Evolutionary conservation across 2,329 filamentous ascomycete genomes (phyloP).

Genomic region (Alternaria dauci): DNA sequence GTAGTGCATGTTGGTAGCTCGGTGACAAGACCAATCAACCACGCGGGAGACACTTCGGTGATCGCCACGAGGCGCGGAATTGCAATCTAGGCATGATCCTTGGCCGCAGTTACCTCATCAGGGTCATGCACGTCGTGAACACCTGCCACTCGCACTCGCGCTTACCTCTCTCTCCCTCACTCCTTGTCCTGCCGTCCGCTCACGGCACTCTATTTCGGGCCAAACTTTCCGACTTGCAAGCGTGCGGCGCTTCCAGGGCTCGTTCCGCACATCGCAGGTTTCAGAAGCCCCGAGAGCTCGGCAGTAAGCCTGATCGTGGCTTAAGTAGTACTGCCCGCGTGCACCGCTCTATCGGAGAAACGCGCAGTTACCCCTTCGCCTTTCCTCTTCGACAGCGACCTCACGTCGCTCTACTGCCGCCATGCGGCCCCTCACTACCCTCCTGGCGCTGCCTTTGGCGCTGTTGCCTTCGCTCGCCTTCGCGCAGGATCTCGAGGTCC

Average conservation of each 20-base stretch:
- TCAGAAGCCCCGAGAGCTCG: conserved; percentile 21
- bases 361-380: conserved; percentile 1
- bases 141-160: conserved; percentile 1
- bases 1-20: conserved; percentile 10
- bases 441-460: conserved; percentile 34
- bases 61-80: conserved; percentile 9
- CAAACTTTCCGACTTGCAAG: conserved; percentile 8
- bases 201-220: conserved; percentile 1
- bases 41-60: conserved; percentile 1
- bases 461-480: conserved; percentile 32
- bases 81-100: conserved; percentile 3
- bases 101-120: conserved; percentile 9
- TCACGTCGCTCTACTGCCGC: conserved; percentile 16
- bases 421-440: conserved; percentile 41
- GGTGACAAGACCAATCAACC: conserved; percentile 4
- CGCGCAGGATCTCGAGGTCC: conserved; percentile 50
- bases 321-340: conserved; percentile 9
- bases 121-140: conserved; percentile 13
- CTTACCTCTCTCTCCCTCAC: background rate
- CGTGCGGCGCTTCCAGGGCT: conserved; percentile 12
- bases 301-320: conserved; percentile 17
- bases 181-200: background rate
- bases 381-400: background rate
- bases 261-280: conserved; percentile 18
- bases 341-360: conserved; percentile 7